phyloP scores from a whole-genome alignment of 2,329 filamentous ascomycete species.

The Aspergillus aculeatinus region DNA sequence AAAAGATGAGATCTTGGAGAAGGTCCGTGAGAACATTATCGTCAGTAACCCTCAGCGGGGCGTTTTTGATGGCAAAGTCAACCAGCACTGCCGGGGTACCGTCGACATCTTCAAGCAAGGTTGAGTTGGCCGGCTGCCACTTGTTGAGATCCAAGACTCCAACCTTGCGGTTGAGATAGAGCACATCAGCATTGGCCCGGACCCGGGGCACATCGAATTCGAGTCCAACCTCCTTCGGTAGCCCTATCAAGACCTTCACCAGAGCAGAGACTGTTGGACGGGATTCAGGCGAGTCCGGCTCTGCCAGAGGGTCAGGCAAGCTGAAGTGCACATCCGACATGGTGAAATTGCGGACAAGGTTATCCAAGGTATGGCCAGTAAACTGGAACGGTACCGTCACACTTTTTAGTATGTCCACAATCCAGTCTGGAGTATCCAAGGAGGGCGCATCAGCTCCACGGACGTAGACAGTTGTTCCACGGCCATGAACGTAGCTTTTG shows the following conservation, averaged over 20 bases:
- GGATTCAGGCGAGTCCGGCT: conserved; percentile 69
- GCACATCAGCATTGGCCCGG: conserved; percentile 75
- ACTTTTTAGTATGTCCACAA: conserved; percentile 74
- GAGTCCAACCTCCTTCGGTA: conserved; percentile 87
- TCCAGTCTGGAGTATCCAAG: conserved; percentile 74
- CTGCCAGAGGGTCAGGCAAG: conserved; percentile 75
- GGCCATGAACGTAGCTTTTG: conserved; percentile 76
- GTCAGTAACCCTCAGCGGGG: conserved; percentile 79
- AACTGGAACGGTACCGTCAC: conserved; percentile 83
- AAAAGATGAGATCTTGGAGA: conserved; percentile 77
- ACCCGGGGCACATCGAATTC: conserved; percentile 75
- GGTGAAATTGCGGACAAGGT: conserved; percentile 83
- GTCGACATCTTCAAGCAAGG: conserved; percentile 60
- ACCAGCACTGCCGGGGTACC: conserved; percentile 68
- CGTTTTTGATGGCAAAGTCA: conserved; percentile 71
- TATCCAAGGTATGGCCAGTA: conserved; percentile 76
- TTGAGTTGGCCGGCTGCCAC: conserved; percentile 85
- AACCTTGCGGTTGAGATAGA: conserved; percentile 73
- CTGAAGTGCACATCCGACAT: conserved; percentile 82
- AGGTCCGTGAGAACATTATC: conserved; percentile 75
- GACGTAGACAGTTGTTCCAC: conserved; percentile 76
- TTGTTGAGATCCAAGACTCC: conserved; percentile 74
- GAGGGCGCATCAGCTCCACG: conserved; percentile 70
- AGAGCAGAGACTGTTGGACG: conserved; percentile 80
- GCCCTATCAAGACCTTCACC: conserved; percentile 71